Percentiles rank a stretch among this genome's conserved stretches.
These are phyloP conservation scores for Picea glauca DNA, from an alignment of 75 land plant species.

Conservation along the genomic window DNA sequence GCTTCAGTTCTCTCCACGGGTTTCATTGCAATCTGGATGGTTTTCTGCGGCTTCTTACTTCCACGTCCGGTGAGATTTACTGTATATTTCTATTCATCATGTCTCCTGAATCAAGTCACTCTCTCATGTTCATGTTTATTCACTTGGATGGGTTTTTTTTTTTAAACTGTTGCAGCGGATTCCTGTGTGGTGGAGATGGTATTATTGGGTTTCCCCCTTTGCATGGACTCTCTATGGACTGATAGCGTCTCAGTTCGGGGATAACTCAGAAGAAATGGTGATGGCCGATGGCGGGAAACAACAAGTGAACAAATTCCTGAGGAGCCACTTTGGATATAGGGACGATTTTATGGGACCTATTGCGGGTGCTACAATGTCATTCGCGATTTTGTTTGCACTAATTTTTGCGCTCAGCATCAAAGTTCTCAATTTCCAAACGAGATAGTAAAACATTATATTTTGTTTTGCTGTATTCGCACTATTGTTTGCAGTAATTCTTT, in stretches of 20 bases:
- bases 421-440: constrained; percentile 68
- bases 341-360: constrained; percentile 40
- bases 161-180: constrained; percentile 48
- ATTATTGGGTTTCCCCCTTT: constrained; percentile 67
- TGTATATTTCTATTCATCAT: no score
- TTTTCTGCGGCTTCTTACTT: constrained; percentile 86
- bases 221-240: constrained; percentile 73
- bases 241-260: constrained; percentile 64
- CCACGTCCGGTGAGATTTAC: constrained; percentile 57
- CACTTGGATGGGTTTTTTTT: neutral
- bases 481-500: no score
- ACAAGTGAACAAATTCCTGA: constrained; percentile 20
- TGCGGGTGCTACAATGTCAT: constrained; percentile 22
- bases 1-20: constrained; percentile 68
- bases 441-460: constrained; percentile 13
- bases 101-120: neutral
- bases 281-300: constrained; percentile 8
- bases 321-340: constrained; percentile 55
- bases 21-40: constrained; percentile 73
- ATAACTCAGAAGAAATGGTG: constrained; percentile 5
- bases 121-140: neutral
- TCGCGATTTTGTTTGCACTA: constrained; percentile 37
- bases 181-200: constrained; percentile 90
- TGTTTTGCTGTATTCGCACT: no score
- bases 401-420: constrained; percentile 44